Evolutionary conservation across 306 rosid species (phyloP), one percentile per base, ranked within the genome.

Genomic region (Senna tora): DNA sequence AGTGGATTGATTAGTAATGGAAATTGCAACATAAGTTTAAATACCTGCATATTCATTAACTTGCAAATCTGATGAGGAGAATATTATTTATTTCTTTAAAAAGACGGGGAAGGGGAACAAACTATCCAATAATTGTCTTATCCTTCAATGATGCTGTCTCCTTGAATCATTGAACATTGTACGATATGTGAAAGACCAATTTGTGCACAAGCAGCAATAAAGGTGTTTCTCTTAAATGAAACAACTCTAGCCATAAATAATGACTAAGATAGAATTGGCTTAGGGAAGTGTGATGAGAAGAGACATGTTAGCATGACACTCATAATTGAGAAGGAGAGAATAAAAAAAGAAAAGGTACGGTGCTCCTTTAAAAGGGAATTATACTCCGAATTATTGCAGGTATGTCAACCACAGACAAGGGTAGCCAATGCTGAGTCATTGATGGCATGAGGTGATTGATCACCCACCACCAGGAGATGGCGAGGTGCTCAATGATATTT

Each of bases 101-200:
- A 47, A 62, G 20, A 59, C 25, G 9, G 21, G 39, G 47, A 54
- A 59, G 42, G 62, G 32, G 10, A 17, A 53, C 56, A 62, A 43
- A 9, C 15, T 55, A 49, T 67, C 14, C 33, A 55, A 51, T 16
- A 39, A 71, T 25, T 46, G 45, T 22, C 67, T 63, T 17, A 30
- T 33, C 52, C n/a, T 20, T 28, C 57, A 56, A 30, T 49, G 38
- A 65, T 60, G 64, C 33, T 47, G 46, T n/a, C n/a, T n/a, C n/a
- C n/a, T n/a, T n/a, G n/a, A n/a, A n/a, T n/a, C n/a, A n/a, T n/a
- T n/a, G n/a, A n/a, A n/a, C 65, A 25, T 58, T 28, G 30, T 16
- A 53, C 74, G 41, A 65, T 32, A 12, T n/a, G 33, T 57, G 61
- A 50, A 66, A 60, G 50, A 76, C 38, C 53, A 76, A 66, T 51